Evolutionary conservation across 257 asterid species (phyloP).

Genomic region (Misopates orontium): DNA sequence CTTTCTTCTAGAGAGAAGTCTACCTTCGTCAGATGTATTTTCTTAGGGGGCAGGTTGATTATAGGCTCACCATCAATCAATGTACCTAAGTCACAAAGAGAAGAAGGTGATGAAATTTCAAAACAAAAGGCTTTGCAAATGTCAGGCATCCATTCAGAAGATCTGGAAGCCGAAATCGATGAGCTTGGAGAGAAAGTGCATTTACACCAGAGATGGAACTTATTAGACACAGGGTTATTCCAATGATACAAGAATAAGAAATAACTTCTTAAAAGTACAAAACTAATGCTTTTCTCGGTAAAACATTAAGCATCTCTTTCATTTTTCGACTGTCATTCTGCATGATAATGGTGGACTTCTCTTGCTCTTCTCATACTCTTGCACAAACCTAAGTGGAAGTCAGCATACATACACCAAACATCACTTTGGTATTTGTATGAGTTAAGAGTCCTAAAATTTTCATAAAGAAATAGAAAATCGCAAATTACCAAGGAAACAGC

Average conservation of each 20-base stretch:
- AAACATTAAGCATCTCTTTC: not conserved
- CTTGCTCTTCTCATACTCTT: not conserved
- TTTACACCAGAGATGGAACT: not conserved
- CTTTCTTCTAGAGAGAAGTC: constrained; percentile 82
- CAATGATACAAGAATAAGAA: not conserved
- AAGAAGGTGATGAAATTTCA: constrained; percentile 27
- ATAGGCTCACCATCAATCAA: constrained; percentile 74
- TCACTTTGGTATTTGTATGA: not conserved
- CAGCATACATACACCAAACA: not conserved
- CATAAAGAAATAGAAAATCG: too few species aligned
- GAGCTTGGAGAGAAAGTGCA: not conserved
- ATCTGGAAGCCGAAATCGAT: not conserved
- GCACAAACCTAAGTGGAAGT: not conserved
- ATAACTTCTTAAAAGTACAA: not conserved
- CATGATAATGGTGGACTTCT: not conserved
- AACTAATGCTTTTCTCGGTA: not conserved
- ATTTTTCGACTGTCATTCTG: not conserved
- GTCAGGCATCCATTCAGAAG: constrained; percentile 22
- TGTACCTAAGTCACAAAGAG: constrained; percentile 51
- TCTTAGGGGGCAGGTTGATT: constrained; percentile 81
- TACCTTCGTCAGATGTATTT: constrained; percentile 59
- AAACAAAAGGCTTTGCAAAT: constrained; percentile 18
- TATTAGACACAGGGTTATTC: not conserved
- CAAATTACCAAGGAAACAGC: too few species aligned
- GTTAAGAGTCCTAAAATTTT: not conserved